phyloP scores from a whole-genome alignment of 2,329 filamentous ascomycete genomes.

The Orbilia ellipsospora region DNA sequence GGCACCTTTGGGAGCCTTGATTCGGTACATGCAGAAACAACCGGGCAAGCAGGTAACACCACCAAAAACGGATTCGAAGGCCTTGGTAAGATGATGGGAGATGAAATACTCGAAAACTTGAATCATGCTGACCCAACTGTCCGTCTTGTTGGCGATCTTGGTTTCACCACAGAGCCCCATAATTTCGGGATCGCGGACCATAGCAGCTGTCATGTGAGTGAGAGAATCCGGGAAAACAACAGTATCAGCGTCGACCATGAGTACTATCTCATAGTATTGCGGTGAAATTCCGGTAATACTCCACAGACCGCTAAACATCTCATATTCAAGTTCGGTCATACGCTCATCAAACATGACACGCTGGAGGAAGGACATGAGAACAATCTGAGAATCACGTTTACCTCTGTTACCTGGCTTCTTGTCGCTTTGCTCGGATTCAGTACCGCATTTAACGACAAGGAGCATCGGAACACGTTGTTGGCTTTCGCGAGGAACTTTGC shows the following conservation, averaged over 20 bases:
- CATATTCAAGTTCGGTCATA: slow-evolving; percentile 98
- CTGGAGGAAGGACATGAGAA: slow-evolving; percentile 98
- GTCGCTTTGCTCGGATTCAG: slow-evolving; percentile 81
- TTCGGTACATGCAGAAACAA: slow-evolving; percentile 99
- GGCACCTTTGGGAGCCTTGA: slow-evolving; percentile 97
- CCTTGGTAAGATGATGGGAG: slow-evolving; percentile 95
- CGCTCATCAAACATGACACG: slow-evolving; percentile 99
- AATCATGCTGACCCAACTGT: slow-evolving; percentile 95
- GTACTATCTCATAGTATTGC: slow-evolving; percentile 96
- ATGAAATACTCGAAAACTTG: slow-evolving; percentile 99
- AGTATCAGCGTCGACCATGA: slow-evolving; percentile 99
- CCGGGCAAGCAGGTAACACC: slow-evolving; percentile 98
- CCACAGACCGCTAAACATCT: slow-evolving; percentile 99
- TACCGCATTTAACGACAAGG: slow-evolving; percentile 93
- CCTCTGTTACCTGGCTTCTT: slow-evolving; percentile 96
- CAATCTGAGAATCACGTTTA: slow-evolving; percentile 98
- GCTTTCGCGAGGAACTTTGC: slow-evolving; percentile 81
- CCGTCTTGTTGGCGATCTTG: slow-evolving; percentile 98
- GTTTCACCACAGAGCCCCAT: slow-evolving; percentile 99
- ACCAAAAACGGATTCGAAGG: slow-evolving; percentile 97
- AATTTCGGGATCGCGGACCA: slow-evolving; percentile 99
- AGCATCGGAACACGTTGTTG: slow-evolving; percentile 99
- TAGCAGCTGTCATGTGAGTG: slow-evolving; percentile 98
- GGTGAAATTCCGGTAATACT: slow-evolving; percentile 98
- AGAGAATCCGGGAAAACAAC: slow-evolving; percentile 98